Evolutionary conservation across 2,329 filamentous ascomycete species (phyloP).

Genomic region (Pestalotiopsis fici): DNA sequence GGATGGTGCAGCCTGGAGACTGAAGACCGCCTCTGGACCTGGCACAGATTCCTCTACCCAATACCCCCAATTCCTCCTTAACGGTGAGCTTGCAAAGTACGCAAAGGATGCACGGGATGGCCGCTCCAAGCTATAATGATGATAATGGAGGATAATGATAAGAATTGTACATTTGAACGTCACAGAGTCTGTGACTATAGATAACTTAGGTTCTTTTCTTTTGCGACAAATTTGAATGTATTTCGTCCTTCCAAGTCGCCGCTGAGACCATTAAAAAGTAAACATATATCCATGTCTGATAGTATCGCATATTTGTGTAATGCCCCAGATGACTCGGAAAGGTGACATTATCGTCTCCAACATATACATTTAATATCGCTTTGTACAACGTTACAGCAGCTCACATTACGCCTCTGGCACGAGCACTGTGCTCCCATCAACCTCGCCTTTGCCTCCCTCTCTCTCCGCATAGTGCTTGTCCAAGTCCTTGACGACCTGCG

Average conservation of each 20-base stretch:
- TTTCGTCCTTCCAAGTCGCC: not conserved
- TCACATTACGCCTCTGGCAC: constrained; percentile 11
- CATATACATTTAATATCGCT: not conserved
- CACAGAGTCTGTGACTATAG: not conserved
- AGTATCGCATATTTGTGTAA: not conserved
- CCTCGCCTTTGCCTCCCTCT: constrained; percentile 12
- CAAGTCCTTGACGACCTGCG: constrained; percentile 49
- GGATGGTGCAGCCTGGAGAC: constrained; percentile 61
- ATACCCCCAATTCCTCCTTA: constrained; percentile 54
- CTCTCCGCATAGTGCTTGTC: constrained; percentile 35
- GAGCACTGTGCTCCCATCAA: constrained; percentile 18
- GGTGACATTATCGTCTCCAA: not conserved
- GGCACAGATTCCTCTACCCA: constrained; percentile 48
- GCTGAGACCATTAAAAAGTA: not conserved
- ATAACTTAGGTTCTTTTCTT: not conserved
- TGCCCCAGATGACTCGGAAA: not conserved
- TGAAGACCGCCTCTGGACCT: constrained; percentile 46
- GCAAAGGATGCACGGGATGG: constrained; percentile 39
- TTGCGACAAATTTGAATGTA: not conserved
- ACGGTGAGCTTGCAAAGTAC: constrained; percentile 38
- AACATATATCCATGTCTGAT: not conserved
- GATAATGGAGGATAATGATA: not conserved
- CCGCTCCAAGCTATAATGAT: constrained; percentile 40
- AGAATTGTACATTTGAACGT: not conserved
- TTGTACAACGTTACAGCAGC: not conserved